These are phyloP conservation scores for Ganoderma lingzhi DNA, from an alignment of 1,284 basidiomycete species.

Conservation along the genomic window DNA sequence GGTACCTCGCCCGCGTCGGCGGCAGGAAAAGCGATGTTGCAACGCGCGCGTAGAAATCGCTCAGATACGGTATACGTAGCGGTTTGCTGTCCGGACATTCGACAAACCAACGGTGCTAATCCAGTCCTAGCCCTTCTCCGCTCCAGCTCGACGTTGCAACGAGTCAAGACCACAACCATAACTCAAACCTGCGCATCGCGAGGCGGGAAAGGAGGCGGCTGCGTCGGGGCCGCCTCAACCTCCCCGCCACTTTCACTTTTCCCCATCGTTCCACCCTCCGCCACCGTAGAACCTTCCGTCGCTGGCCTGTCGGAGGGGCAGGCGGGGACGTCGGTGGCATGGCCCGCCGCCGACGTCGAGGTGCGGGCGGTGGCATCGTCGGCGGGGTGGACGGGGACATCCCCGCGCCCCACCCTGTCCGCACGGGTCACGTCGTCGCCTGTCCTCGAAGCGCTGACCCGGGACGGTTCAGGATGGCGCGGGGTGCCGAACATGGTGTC, in stretches of 20 bases:
- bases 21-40: too few species aligned
- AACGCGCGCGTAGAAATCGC: too few species aligned
- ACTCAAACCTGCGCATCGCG: neutral
- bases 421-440: too few species aligned
- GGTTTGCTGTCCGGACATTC: too few species aligned
- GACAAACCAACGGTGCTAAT: neutral
- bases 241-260: neutral
- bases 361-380: neutral
- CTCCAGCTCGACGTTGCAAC: neutral
- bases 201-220: neutral
- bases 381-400: neutral
- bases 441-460: conserved; percentile 19
- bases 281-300: neutral
- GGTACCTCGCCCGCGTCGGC: too few species aligned
- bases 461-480: conserved; percentile 30
- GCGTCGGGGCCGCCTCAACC: neutral
- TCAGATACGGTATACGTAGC: too few species aligned
- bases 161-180: neutral
- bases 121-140: neutral
- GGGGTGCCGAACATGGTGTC: conserved; percentile 39
- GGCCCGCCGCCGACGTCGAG: neutral
- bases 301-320: neutral
- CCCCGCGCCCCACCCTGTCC: neutral
- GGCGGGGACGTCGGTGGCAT: too few species aligned
- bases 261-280: neutral